These are phyloP conservation scores for Coccomyxa sp. DNA, from an alignment of 139 green algal species.

Conservation along the genomic window DNA sequence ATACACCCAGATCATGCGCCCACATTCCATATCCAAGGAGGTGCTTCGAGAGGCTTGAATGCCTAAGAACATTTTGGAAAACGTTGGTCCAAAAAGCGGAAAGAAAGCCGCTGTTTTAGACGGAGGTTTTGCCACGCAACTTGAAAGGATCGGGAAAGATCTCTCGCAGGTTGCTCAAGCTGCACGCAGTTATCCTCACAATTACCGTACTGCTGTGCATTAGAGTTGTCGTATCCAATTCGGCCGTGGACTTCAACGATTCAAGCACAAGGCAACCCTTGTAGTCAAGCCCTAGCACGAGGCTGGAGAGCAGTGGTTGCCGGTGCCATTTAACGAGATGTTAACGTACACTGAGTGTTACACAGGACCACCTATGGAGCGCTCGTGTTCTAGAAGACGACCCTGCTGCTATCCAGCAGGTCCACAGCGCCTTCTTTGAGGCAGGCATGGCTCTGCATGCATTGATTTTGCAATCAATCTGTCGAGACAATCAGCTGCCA, in stretches of 20 bases:
- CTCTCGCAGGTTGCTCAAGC: background rate
- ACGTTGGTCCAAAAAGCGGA: too few species aligned
- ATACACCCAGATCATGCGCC: too few species aligned
- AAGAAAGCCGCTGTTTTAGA: background rate
- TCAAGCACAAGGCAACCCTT: background rate
- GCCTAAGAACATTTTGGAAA: too few species aligned
- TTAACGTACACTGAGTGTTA: background rate
- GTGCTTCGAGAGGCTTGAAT: too few species aligned
- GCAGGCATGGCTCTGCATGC: background rate
- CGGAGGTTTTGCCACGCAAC: conserved; percentile 18
- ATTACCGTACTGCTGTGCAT: too few species aligned
- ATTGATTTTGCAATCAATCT: background rate
- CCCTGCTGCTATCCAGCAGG: conserved; percentile 1
- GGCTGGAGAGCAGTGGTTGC: background rate
- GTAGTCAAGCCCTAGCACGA: background rate
- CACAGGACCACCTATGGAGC: conserved; percentile 24
- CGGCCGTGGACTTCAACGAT: background rate
- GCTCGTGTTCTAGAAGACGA: conserved; percentile 25
- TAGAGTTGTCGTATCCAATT: background rate
- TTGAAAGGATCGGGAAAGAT: conserved; percentile 24
- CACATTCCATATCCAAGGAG: too few species aligned
- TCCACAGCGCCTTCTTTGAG: background rate
- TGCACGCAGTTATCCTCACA: background rate
- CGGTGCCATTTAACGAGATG: background rate
- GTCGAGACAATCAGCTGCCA: background rate